Conservation (phyloP, 768 basidiomycete genomes). For the Clitopilus passeckerianus region DNA sequence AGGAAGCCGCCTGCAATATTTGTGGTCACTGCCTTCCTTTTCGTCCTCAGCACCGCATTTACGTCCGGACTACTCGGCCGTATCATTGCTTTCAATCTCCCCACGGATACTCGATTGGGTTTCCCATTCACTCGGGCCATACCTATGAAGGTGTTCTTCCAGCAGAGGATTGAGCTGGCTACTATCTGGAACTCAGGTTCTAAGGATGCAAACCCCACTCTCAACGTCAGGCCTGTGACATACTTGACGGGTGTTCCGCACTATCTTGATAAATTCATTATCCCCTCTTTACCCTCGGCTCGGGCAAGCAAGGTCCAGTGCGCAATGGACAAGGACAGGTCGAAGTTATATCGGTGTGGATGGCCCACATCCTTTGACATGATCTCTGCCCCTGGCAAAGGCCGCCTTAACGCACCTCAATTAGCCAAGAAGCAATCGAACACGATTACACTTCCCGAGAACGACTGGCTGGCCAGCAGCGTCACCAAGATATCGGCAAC, state of each 20-base stretch:
- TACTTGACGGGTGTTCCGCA: constrained; percentile 37
- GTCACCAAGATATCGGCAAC: constrained; percentile 5
- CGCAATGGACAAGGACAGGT: constrained; percentile 9
- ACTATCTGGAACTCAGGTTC: constrained; percentile 16
- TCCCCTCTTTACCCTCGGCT: constrained; percentile 19
- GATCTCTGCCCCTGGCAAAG: constrained; percentile 15
- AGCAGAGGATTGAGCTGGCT: constrained; percentile 44
- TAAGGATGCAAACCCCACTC: constrained; percentile 4
- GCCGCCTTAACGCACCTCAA: background rate
- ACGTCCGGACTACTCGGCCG: constrained; percentile 18
- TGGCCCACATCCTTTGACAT: constrained; percentile 20
- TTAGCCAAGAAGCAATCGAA: background rate
- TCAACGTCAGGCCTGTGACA: constrained; percentile 30
- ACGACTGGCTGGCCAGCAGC: constrained; percentile 13
- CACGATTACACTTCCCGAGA: constrained; percentile 3
- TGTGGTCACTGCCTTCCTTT: constrained; percentile 18
- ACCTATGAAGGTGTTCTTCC: constrained; percentile 71
- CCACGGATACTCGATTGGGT: constrained; percentile 18
- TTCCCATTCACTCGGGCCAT: constrained; percentile 61
- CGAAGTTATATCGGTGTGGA: constrained; percentile 17
- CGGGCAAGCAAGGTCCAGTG: constrained; percentile 10
- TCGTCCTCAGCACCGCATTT: constrained; percentile 37
- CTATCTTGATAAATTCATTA: constrained; percentile 41
- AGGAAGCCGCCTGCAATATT: background rate
- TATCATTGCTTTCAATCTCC: constrained; percentile 1